Base-by-base conservation (phyloP, 2,329 filamentous ascomycete genomes). In the Penicillium sp. region DNA sequence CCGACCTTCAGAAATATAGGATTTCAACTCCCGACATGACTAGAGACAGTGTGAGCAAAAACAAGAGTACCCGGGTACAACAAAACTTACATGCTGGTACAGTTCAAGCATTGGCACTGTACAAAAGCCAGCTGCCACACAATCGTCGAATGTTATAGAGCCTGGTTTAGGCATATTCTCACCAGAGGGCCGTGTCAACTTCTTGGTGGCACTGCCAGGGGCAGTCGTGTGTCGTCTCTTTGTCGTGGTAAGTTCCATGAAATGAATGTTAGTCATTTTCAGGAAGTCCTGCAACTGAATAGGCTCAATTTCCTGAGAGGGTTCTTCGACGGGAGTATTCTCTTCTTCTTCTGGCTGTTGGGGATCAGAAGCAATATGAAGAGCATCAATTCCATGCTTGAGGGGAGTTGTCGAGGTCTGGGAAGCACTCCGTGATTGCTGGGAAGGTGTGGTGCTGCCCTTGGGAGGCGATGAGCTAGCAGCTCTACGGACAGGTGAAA, bases 231-330 rank as follows among this genome's bases (percentile, higher is more conserved):
- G 89, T 54, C 94, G 84, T 64, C 93, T 83, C 72, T 97, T 97
- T 1, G 92, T 97, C 0, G 93, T 96, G n/a, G 89, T 96, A 49
- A 99, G 81, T 71, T 99, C 94, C 90, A 99, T 97, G 77, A 99
- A 99, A 53, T 92, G 90, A 68, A 99, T 96, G 58, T 91, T 95
- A 2, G 93, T 97, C 86, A 96, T 87, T 61, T 95, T 91, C 44
- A 99, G 78, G 75, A 99, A 99, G 52, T 96, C 90, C 65, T 96
- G 91, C 3, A 99, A 81, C 45, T 92, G 89, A 53, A 96, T 92
- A 23, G 82, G 80, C n/a, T 85, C 82, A 6, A 78, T 72, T 45
- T 81, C 76, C 31, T 78, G 65, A 33, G 81, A 76, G 7, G 68
- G 62, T n/a, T 80, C 76, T 56, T 81, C 73, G 27, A 72, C 68